Base-by-base conservation (phyloP, 345 rosid genomes). In the Syzygium aromaticum region DNA sequence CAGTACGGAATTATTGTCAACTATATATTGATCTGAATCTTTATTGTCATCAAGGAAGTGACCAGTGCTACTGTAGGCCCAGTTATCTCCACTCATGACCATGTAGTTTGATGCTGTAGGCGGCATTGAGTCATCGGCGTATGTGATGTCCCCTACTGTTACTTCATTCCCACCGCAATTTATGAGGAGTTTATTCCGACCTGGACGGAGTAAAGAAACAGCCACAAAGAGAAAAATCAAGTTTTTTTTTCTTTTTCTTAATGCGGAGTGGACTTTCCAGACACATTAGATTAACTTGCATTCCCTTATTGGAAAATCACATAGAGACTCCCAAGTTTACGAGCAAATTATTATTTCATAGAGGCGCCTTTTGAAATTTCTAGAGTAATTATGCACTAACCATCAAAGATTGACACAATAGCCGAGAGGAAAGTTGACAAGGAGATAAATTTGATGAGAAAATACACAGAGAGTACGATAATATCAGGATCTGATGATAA, bases 41-140 rank as follows among this genome's bases (percentile, higher is more conserved):
- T 3, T 27, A 6, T 46, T 64, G 49, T 91, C 86, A 22, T 92
- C 93, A 89, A 89, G 64, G 90, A 91, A 93, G 84, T 92, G 86
- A n/a, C 96, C 96, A 43, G 96, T 93, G 92, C 86, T 93, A 87
- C 95, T 94, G n/a, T 90, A 87, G 84, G 88, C 94, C 96, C 96
- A 94, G 52, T 90, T 43, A 30, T 17, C 25, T 85, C 88, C 80
- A 54, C 86, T 80, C 9, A 10, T 49, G 43, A 5, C 43, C 43
- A 40, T 8, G 88, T 63, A 91, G 12, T 22, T 89, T 86, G 2
- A 40, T 11, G 94, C 40, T 85, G 90, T 89, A 53, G 84, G 86
- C 19, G 19, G 25, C 9, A 49, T 90, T 8, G 43, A 22, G 87
- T 94, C 95, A 51, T 80, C 91, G 7, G 83, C 87, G 30, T 89